phyloP scores from a whole-genome alignment of 176 grass and related monocot genomes.

The Chloris gayana region DNA sequence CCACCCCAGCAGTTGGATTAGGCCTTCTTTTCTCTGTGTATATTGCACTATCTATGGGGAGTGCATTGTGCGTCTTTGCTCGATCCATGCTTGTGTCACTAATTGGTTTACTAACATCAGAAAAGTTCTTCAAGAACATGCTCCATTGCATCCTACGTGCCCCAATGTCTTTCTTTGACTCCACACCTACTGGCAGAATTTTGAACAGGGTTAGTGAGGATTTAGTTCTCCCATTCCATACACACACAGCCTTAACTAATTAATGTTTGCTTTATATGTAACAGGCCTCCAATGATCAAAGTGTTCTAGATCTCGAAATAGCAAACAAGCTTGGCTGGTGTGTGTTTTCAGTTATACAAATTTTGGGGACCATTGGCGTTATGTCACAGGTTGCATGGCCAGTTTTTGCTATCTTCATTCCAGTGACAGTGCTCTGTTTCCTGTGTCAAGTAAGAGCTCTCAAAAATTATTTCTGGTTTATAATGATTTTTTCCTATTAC shows the following conservation, averaged over 20 bases:
- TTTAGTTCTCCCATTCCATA: background rate
- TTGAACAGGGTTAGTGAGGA: constrained; percentile 78
- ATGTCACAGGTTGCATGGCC: constrained; percentile 99
- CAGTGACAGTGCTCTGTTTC: constrained; percentile 72
- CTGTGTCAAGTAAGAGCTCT: constrained; percentile 73
- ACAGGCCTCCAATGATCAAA: constrained; percentile 93
- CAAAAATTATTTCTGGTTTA: background rate
- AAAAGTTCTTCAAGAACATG: constrained; percentile 91
- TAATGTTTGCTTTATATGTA: background rate
- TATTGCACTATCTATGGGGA: constrained; percentile 62
- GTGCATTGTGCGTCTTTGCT: constrained; percentile 68
- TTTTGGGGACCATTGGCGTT: constrained; percentile 79
- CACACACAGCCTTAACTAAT: constrained; percentile 16
- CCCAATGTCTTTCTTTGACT: constrained; percentile 99
- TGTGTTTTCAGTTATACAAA: constrained; percentile 82
- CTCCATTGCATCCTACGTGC: constrained; percentile 74
- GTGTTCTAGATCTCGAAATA: constrained; percentile 85
- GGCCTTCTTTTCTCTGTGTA: constrained; percentile 73
- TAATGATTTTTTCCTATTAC: constrained; percentile 13
- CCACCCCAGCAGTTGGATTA: constrained; percentile 55
- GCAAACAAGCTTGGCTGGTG: constrained; percentile 75
- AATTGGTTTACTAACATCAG: constrained; percentile 65
- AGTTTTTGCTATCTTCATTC: constrained; percentile 90
- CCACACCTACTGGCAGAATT: constrained; percentile 94
- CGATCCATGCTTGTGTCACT: constrained; percentile 60